Percentiles rank a stretch among this genome's conserved stretches.
These are phyloP conservation scores for Apiotrichum domesticum DNA, from an alignment of 1,284 basidiomycete genomes.

Conservation along the genomic window DNA sequence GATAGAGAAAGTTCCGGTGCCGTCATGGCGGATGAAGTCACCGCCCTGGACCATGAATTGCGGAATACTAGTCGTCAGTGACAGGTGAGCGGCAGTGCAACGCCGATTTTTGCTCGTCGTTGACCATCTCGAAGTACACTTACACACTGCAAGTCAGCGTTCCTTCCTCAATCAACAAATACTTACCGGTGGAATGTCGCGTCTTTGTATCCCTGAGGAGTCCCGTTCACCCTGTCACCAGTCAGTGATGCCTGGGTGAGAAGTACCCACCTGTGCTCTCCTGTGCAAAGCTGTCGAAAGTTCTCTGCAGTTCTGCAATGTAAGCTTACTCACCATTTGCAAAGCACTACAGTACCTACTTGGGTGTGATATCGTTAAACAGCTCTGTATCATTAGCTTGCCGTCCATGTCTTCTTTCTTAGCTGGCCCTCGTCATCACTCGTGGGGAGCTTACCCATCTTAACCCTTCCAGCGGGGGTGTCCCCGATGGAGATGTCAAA, in stretches of 20 bases:
- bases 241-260: not conserved
- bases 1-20: constrained; percentile 89
- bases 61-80: constrained; percentile 38
- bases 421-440: no score
- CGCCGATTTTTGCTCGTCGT: no score
- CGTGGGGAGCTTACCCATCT: constrained; percentile 58
- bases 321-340: not conserved
- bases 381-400: constrained; percentile 24
- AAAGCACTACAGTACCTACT: constrained; percentile 20
- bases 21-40: constrained; percentile 83
- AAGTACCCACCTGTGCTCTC: constrained; percentile 70
- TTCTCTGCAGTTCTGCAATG: constrained; percentile 81
- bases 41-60: constrained; percentile 52
- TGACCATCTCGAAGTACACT: no score
- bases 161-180: no score
- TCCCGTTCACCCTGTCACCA: constrained; percentile 62
- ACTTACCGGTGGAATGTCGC: constrained; percentile 83
- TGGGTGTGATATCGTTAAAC: constrained; percentile 44
- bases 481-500: constrained; percentile 96
- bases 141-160: no score
- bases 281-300: constrained; percentile 93
- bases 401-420: no score
- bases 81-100: not conserved
- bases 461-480: constrained; percentile 84
- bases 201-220: constrained; percentile 83